These are phyloP conservation scores for Hypocreales sp. DNA, from an alignment of 2,329 filamentous ascomycete species.

Conservation along the genomic window DNA sequence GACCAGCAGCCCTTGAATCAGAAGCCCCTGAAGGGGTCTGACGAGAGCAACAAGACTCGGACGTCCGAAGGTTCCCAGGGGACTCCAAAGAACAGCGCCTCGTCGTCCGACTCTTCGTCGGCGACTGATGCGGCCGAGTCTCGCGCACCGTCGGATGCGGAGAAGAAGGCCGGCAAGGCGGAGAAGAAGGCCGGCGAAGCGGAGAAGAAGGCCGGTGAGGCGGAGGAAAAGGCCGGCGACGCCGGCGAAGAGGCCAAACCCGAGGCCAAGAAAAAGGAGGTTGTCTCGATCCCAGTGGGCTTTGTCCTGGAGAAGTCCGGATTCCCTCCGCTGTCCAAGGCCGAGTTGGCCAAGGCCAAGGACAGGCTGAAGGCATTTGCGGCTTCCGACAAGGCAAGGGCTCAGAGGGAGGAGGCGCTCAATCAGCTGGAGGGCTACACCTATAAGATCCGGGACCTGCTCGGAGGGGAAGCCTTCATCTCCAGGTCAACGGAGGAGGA, in stretches of 20 bases:
- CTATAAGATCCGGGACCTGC: slow-evolving; percentile 71
- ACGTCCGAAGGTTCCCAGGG: slow-evolving; percentile 19
- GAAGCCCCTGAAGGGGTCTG: slow-evolving; percentile 55
- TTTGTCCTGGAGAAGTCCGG: slow-evolving; percentile 34
- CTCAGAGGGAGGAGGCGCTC: slow-evolving; percentile 67
- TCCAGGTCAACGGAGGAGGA: slow-evolving; percentile 54
- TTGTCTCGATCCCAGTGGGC: slow-evolving; percentile 37
- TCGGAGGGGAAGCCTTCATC: slow-evolving; percentile 63
- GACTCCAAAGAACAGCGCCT: slow-evolving; percentile 20
- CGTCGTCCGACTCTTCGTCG: background rate
- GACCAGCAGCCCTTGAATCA: slow-evolving; percentile 60
- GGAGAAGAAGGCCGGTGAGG: background rate
- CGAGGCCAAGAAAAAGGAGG: slow-evolving; percentile 43
- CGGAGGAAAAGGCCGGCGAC: slow-evolving; percentile 16
- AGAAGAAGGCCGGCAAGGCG: slow-evolving; percentile 5
- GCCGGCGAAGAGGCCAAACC: slow-evolving; percentile 29
- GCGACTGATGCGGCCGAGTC: slow-evolving; percentile 6
- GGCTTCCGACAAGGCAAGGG: slow-evolving; percentile 62
- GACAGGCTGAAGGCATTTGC: slow-evolving; percentile 74
- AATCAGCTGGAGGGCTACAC: slow-evolving; percentile 92
- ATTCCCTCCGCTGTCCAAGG: slow-evolving; percentile 29
- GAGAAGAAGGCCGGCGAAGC: background rate
- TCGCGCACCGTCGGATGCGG: slow-evolving; percentile 14
- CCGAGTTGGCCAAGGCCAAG: slow-evolving; percentile 36
- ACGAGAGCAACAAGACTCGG: slow-evolving; percentile 26